phyloP scores from a whole-genome alignment of 2,329 filamentous ascomycete species.

The Claviceps quebecensis region DNA sequence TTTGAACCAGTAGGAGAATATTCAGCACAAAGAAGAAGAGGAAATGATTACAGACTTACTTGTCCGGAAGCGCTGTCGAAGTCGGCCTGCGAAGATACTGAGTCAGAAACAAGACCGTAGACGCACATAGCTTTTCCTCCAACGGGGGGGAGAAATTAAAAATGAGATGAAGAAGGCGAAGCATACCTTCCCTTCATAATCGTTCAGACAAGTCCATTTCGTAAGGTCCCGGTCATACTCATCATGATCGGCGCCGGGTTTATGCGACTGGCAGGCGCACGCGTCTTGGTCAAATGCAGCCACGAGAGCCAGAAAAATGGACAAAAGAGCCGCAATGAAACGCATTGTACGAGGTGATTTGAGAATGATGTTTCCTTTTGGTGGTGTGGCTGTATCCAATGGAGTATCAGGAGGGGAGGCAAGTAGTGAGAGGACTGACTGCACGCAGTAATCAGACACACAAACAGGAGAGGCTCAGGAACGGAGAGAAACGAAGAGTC shows the following conservation, averaged over 20 bases:
- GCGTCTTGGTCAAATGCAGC: slow-evolving; percentile 10
- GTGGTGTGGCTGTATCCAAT: too few species aligned
- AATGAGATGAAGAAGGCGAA: background rate
- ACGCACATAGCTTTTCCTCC: background rate
- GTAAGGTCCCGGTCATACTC: background rate
- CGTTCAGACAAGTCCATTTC: background rate
- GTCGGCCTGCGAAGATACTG: background rate
- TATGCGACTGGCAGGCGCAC: background rate
- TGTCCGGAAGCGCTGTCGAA: background rate
- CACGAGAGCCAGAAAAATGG: background rate
- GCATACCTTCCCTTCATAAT: background rate
- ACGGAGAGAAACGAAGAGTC: too few species aligned
- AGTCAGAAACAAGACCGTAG: background rate
- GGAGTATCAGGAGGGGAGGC: too few species aligned
- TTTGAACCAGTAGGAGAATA: background rate
- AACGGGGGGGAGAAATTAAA: background rate
- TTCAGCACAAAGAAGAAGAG: background rate
- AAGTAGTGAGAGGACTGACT: too few species aligned
- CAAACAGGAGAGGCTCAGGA: too few species aligned
- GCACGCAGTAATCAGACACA: too few species aligned
- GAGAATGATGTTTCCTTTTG: too few species aligned
- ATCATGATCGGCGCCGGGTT: too few species aligned
- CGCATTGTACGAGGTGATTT: background rate
- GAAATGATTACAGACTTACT: background rate
- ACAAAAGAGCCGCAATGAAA: background rate